Evolutionary conservation across 108 stramenopile genomes (phyloP).

Genomic region (Bacterosira constricta): DNA sequence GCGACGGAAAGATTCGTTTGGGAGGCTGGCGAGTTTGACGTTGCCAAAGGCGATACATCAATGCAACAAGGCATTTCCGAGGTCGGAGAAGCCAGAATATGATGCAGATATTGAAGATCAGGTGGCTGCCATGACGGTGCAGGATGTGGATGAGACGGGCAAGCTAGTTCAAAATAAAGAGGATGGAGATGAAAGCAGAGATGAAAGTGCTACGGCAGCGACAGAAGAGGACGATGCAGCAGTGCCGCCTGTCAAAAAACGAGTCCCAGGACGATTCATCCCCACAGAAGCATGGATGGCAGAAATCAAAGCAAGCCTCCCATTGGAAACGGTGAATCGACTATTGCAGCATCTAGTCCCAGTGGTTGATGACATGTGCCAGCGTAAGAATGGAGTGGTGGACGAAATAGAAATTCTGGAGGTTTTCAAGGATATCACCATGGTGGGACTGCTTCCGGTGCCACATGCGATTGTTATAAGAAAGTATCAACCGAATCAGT

Average conservation of each 20-base stretch:
- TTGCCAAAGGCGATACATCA: slow-evolving; percentile 73
- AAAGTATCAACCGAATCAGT: slow-evolving; percentile 97
- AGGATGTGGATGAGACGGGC: slow-evolving; percentile 59
- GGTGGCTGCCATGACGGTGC: slow-evolving; percentile 41
- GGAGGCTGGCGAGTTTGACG: slow-evolving; percentile 76
- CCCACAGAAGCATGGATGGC: slow-evolving; percentile 91
- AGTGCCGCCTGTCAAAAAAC: background rate
- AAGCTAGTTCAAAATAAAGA: slow-evolving; percentile 50
- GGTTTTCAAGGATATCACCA: slow-evolving; percentile 84
- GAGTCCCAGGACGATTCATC: slow-evolving; percentile 51
- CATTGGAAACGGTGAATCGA: slow-evolving; percentile 90
- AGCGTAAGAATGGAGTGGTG: slow-evolving; percentile 68
- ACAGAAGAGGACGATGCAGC: background rate
- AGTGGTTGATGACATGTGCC: slow-evolving; percentile 89
- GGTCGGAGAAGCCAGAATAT: slow-evolving; percentile 57
- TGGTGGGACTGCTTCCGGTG: slow-evolving; percentile 95
- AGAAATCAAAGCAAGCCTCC: slow-evolving; percentile 84
- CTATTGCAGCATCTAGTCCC: slow-evolving; percentile 93
- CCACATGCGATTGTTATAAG: slow-evolving; percentile 98
- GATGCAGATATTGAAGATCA: slow-evolving; percentile 64
- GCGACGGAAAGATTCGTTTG: slow-evolving; percentile 84
- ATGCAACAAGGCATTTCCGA: slow-evolving; percentile 78
- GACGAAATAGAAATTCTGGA: slow-evolving; percentile 92
- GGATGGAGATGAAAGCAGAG: slow-evolving; percentile 32
- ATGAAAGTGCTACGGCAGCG: background rate